phyloP scores from a whole-genome alignment of 345 rosid species.

The Cardamine occulta region DNA sequence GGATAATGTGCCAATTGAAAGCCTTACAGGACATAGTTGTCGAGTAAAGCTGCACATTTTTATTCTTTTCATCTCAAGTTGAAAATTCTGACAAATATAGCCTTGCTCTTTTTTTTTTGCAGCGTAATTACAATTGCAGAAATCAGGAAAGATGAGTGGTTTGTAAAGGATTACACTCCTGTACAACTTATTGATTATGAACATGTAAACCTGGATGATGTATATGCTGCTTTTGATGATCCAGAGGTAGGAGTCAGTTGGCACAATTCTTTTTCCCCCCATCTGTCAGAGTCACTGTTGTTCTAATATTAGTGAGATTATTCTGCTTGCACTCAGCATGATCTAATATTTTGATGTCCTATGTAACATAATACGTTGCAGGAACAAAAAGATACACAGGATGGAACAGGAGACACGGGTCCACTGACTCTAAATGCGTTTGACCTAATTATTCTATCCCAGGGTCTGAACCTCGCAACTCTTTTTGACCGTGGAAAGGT shows the following conservation, averaged over 20 bases:
- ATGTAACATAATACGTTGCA: conserved; percentile 39
- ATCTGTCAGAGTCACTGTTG: conserved; percentile 3
- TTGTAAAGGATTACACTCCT: conserved; percentile 64
- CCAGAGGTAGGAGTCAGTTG: conserved; percentile 62
- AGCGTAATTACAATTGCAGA: conserved; percentile 87
- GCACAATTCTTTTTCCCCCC: neutral
- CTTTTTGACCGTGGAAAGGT: conserved; percentile 94
- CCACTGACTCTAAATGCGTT: conserved; percentile 94
- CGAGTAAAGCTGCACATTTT: neutral
- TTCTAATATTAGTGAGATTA: neutral
- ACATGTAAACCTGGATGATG: conserved; percentile 92
- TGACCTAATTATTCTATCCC: conserved; percentile 88
- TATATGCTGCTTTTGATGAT: conserved; percentile 88
- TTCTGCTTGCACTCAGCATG: conserved; percentile 4
- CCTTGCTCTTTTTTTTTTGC: conserved; percentile 36
- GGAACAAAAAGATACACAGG: conserved; percentile 64
- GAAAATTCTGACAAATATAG: neutral
- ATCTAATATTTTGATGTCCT: neutral
- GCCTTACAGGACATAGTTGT: neutral
- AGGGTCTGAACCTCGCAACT: conserved; percentile 91
- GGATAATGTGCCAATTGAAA: conserved; percentile 14
- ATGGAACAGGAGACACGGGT: conserved; percentile 60
- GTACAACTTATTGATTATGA: conserved; percentile 77
- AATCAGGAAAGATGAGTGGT: conserved; percentile 86
- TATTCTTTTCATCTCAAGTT: conserved; percentile 9